These are phyloP conservation scores for Lomentospora prolificans DNA, from an alignment of 2,329 filamentous ascomycete species.

Conservation along the genomic window DNA sequence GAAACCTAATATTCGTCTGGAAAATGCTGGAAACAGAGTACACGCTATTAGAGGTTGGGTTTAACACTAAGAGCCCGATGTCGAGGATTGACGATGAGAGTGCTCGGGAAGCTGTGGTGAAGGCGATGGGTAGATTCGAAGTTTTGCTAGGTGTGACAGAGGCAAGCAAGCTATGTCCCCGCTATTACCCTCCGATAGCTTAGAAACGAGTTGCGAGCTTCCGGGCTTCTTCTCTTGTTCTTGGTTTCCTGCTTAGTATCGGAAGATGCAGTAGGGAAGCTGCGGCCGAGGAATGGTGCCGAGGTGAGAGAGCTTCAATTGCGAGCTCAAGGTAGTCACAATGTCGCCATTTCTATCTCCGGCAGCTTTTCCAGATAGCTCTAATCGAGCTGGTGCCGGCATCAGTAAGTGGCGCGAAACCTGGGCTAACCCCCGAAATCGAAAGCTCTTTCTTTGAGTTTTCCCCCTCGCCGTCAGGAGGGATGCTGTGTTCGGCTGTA, in stretches of 20 bases:
- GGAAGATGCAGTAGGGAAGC: neutral
- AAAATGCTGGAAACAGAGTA: neutral
- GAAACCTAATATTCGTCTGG: neutral
- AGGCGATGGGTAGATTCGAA: too few species aligned
- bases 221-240: neutral
- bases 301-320: neutral
- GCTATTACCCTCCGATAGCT: too few species aligned
- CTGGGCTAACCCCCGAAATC: neutral
- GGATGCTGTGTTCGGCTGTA: neutral
- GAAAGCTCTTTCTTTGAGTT: neutral
- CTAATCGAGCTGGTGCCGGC: neutral
- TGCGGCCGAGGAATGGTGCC: neutral
- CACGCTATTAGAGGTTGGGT: neutral
- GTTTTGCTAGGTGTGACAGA: too few species aligned
- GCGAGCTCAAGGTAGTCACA: neutral
- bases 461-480: neutral
- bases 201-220: neutral
- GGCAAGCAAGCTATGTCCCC: too few species aligned
- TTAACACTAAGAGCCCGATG: neutral
- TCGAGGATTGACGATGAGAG: neutral
- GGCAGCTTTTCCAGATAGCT: too few species aligned
- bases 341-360: neutral
- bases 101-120: too few species aligned
- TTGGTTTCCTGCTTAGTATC: neutral
- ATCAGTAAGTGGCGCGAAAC: neutral